phyloP scores from a whole-genome alignment of 1,139 yeast species.

The Lodderomyces margitis region DNA sequence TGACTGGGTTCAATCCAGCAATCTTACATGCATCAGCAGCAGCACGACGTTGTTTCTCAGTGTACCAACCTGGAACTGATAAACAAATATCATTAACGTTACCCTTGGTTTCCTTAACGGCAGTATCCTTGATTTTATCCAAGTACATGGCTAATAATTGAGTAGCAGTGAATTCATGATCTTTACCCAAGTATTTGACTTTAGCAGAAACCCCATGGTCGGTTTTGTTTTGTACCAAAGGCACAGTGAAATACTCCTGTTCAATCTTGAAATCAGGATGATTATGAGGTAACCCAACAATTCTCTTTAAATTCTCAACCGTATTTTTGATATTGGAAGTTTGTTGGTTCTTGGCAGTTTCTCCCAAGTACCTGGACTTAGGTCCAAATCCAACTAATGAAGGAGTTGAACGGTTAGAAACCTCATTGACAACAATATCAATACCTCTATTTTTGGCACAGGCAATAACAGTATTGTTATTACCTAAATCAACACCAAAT shows the following conservation, averaged over 20 bases:
- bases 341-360: conserved; percentile 93
- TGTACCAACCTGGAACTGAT: conserved; percentile 97
- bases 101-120: conserved; percentile 79
- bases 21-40: conserved; percentile 92
- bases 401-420: conserved; percentile 96
- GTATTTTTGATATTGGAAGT: conserved; percentile 95
- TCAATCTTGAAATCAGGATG: conserved; percentile 83
- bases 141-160: conserved; percentile 95
- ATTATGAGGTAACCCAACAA: conserved; percentile 70
- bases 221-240: conserved; percentile 63
- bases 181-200: conserved; percentile 81
- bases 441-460: conserved; percentile 99
- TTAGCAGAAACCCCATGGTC: conserved; percentile 70
- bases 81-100: conserved; percentile 83
- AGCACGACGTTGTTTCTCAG: conserved; percentile 96
- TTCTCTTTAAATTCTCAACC: conserved; percentile 89
- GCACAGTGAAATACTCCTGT: conserved; percentile 67
- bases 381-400: conserved; percentile 89
- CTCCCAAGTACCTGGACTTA: conserved; percentile 91
- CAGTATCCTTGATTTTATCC: conserved; percentile 81
- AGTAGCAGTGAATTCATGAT: conserved; percentile 75
- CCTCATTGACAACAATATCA: conserved; percentile 97
- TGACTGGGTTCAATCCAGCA: conserved; percentile 97
- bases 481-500: conserved; percentile 98
- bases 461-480: conserved; percentile 88